Conservation (phyloP, 495 filamentous ascomycete species). For the Penicillium atrosanguineum region DNA sequence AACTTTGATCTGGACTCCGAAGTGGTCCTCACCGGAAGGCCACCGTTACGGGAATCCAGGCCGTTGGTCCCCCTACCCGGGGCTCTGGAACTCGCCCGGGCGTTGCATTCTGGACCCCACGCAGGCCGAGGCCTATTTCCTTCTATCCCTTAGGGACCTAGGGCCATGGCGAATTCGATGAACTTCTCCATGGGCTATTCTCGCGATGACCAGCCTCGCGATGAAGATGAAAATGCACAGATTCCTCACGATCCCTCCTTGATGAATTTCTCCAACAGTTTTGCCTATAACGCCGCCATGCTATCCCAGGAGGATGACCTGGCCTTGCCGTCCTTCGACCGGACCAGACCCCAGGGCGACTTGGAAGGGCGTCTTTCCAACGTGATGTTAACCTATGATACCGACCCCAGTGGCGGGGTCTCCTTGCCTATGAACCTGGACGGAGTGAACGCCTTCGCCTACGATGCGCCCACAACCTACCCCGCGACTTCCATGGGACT, state of each 20-base stretch:
- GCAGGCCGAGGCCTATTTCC: slow-evolving; percentile 19
- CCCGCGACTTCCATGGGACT: slow-evolving; percentile 21
- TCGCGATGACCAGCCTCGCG: slow-evolving; percentile 11
- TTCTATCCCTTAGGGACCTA: not conserved
- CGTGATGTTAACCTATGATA: slow-evolving; percentile 32
- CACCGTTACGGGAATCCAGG: slow-evolving; percentile 13
- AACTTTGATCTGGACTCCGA: not conserved
- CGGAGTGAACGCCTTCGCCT: slow-evolving; percentile 23
- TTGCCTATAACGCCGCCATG: slow-evolving; percentile 17
- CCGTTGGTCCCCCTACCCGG: slow-evolving; percentile 23
- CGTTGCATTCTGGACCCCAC: slow-evolving; percentile 27
- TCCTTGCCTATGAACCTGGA: slow-evolving; percentile 28
- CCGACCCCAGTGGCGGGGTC: slow-evolving; percentile 14
- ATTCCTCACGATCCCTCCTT: slow-evolving; percentile 16
- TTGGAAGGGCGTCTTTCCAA: slow-evolving; percentile 26
- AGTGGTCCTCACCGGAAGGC: slow-evolving; percentile 9
- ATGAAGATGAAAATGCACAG: slow-evolving; percentile 6
- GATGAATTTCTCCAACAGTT: slow-evolving; percentile 16
- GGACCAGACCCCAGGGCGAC: slow-evolving; percentile 8
- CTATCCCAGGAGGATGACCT: slow-evolving; percentile 23
- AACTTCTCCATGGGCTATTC: slow-evolving; percentile 14
- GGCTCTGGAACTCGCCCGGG: slow-evolving; percentile 25
- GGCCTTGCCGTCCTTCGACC: slow-evolving; percentile 16
- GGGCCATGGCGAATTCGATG: slow-evolving; percentile 18
- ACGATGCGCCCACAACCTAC: slow-evolving; percentile 25